phyloP scores from a whole-genome alignment of 1,139 yeast species.

The Debaryomycetaceae sp. region DNA sequence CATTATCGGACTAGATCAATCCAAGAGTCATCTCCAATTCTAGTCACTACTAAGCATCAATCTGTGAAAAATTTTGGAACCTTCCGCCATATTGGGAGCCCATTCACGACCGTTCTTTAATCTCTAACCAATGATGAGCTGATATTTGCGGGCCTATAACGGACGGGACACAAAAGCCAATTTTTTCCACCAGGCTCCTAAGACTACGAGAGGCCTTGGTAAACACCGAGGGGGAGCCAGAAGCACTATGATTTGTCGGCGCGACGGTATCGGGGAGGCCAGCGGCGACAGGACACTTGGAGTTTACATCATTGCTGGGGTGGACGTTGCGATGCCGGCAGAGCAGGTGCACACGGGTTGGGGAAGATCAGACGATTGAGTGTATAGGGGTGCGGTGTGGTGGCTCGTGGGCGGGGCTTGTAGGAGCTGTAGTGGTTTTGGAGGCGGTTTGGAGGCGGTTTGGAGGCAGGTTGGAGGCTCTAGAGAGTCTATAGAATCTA shows the following conservation, averaged over 20 bases:
- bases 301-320: background rate
- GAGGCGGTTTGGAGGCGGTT: no score
- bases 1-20: background rate
- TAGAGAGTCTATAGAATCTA: no score
- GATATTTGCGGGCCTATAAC: constrained; percentile 4
- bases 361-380: no score
- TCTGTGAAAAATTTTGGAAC: background rate
- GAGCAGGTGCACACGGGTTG: no score
- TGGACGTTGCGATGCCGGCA: no score
- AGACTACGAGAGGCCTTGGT: no score
- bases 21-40: background rate
- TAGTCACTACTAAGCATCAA: no score
- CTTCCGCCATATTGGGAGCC: background rate
- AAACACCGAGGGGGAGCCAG: background rate
- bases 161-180: constrained; percentile 1
- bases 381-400: no score
- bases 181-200: no score
- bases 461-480: no score
- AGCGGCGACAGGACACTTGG: background rate
- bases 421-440: no score
- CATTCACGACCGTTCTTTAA: constrained; percentile 1
- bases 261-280: background rate
- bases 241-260: background rate
- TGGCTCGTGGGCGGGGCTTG: no score
- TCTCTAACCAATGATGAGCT: constrained; percentile 8